phyloP scores from a whole-genome alignment of 192 early-diverging fungal genomes.

The Coemansia sp. region DNA sequence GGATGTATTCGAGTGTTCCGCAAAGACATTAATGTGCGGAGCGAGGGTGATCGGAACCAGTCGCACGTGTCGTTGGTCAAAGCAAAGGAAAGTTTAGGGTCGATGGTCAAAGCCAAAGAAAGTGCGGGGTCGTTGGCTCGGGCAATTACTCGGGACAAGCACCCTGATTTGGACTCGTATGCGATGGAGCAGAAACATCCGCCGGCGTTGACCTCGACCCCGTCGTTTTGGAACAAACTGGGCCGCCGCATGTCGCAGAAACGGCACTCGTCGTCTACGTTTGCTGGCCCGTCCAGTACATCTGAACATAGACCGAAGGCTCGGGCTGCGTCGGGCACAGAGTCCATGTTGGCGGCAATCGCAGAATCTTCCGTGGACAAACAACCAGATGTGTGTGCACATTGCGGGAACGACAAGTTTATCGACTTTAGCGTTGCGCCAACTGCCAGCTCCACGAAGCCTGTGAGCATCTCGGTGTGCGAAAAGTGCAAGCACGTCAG shows the following conservation, averaged over 20 bases:
- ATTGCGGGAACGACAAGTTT: slow-evolving; percentile 33
- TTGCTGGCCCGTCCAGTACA: slow-evolving; percentile 9
- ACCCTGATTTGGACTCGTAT: background rate
- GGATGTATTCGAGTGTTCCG: slow-evolving; percentile 68
- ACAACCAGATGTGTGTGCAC: slow-evolving; percentile 17
- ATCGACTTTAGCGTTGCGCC: slow-evolving; percentile 42
- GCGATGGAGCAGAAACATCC: background rate
- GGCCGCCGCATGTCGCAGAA: slow-evolving; percentile 32
- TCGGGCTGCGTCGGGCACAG: slow-evolving; percentile 5
- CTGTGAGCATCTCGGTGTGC: slow-evolving; percentile 33
- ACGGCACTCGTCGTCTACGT: slow-evolving; percentile 12
- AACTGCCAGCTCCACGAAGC: slow-evolving; percentile 2
- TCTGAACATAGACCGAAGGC: background rate
- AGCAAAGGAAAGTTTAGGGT: no score
- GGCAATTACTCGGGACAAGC: slow-evolving; percentile 7
- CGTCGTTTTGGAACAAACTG: slow-evolving; percentile 42
- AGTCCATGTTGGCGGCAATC: slow-evolving; percentile 5
- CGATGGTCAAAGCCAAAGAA: slow-evolving; percentile 17
- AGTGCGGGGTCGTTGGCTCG: slow-evolving; percentile 20
- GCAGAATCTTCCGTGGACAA: background rate
- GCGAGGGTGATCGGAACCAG: background rate
- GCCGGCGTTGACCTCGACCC: slow-evolving; percentile 10
- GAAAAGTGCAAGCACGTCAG: slow-evolving; percentile 41
- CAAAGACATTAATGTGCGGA: slow-evolving; percentile 55
- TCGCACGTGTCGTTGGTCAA: slow-evolving; percentile 19